Evolutionary conservation across 805 yeast genomes (phyloP), one percentile per base, ranked within the genome.

Genomic region (Kodamaea nitidulidarum): DNA sequence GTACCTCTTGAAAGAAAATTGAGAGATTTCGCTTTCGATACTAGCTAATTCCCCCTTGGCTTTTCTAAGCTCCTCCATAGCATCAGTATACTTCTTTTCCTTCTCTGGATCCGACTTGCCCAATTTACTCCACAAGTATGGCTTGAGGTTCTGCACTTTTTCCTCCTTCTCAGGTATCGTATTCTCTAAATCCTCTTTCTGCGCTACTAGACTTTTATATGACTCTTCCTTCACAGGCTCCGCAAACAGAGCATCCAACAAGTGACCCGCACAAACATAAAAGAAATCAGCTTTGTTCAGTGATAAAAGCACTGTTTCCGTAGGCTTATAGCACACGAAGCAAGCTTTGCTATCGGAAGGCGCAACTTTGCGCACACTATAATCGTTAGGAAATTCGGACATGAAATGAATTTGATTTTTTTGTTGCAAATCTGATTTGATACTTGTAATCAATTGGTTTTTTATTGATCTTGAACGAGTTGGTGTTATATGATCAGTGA

Each of bases 281-380:
- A 78, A 73, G 61, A 75, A 76, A 50, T 77, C 83, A 3, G 52
- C 59, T 32, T 70, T 70, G 41, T 65, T 70, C 18, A 63, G 61
- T 2, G 76, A 58, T 6, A 78, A 54, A 22, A 78, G 51, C 9
- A 77, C 82, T 0, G 68, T 49, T 4, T 56, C 35, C 0, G 78
- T 56, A 1, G 78, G 71, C 45, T 74, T 75, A 54, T 59, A 76
- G 58, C 84, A 78, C 10, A 76, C 54, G 15, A 43, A 45, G 50
- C 84, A 78, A 1, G 81, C 53, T 45, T 63, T 71, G 17, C 69
- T 39, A 39, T 69, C 73, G 3, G 50, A 40, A 1, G 55, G 61
- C 1, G 75, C 67, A 9, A 72, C 81, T 38, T 57, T 58, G 35
- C 73, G 60, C 22, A 63, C 46, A 9, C 47, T 55, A 50, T 78